A percentile compares a stretch with the other conserved stretches of the same genome.
These are phyloP conservation scores for Trichoderma hamatum DNA, from an alignment of 2,329 filamentous ascomycete species.

Conservation along the genomic window DNA sequence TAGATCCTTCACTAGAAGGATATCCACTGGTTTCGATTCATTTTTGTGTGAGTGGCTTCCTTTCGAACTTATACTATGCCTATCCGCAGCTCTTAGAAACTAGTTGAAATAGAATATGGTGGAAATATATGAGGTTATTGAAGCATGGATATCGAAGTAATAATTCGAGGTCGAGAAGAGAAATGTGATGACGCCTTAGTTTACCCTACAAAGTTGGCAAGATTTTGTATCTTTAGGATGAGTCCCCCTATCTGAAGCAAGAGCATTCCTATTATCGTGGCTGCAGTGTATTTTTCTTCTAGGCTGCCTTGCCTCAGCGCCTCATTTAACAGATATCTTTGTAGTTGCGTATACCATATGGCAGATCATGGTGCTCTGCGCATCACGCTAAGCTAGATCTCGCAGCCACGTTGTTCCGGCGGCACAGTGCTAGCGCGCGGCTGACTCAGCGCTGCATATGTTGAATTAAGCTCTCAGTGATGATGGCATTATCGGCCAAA, in stretches of 20 bases:
- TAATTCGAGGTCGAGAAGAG: background rate
- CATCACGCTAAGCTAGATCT: background rate
- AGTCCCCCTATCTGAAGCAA: too few relatives aligned
- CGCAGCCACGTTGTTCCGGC: constrained; percentile 22
- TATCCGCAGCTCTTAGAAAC: too few relatives aligned
- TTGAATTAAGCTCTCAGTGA: constrained; percentile 18
- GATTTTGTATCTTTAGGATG: too few relatives aligned
- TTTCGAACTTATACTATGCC: too few relatives aligned
- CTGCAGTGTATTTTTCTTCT: background rate
- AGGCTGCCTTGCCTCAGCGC: background rate
- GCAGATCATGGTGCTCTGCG: background rate
- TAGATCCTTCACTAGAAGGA: background rate
- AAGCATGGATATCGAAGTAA: background rate
- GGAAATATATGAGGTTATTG: too few relatives aligned
- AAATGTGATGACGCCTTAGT: background rate
- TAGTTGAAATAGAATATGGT: background rate
- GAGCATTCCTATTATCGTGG: too few relatives aligned
- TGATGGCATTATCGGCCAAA: constrained; percentile 21
- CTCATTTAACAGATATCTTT: background rate
- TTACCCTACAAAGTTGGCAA: background rate
- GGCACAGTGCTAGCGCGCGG: background rate
- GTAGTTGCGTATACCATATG: background rate
- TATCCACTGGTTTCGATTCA: background rate
- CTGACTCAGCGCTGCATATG: background rate
- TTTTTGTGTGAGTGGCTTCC: background rate